phyloP scores from a whole-genome alignment of 2,329 filamentous ascomycete genomes.

The Alternaria sp. region DNA sequence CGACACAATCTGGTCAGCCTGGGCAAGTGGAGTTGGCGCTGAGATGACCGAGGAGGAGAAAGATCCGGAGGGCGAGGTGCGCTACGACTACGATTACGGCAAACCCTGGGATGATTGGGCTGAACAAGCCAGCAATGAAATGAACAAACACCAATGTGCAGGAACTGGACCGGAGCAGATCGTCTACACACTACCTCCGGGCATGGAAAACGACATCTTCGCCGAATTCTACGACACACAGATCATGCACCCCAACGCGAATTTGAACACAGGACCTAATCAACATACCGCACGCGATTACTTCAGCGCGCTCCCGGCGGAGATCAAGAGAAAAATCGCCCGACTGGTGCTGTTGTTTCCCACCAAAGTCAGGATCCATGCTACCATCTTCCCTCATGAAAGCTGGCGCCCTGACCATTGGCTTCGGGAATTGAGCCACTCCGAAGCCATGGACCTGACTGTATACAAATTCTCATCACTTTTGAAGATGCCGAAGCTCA shows the following conservation, averaged over 20 bases:
- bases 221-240: not conserved
- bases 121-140: too few relatives aligned
- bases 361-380: not conserved
- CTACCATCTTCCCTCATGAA: not conserved
- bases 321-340: not conserved
- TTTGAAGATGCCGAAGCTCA: not conserved
- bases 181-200: not conserved
- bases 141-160: not conserved
- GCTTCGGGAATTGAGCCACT: too few relatives aligned
- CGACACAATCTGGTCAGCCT: not conserved
- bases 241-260: not conserved
- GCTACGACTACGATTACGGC: not conserved
- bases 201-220: not conserved
- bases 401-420: not conserved
- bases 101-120: not conserved
- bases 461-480: not conserved
- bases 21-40: not conserved
- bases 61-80: not conserved
- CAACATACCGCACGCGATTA: not conserved
- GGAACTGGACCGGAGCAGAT: not conserved
- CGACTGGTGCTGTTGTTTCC: not conserved
- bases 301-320: not conserved
- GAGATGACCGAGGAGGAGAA: not conserved
- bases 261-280: not conserved
- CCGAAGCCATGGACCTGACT: too few relatives aligned